Base-by-base conservation (phyloP, 2,329 filamentous ascomycete genomes). In the Herpotrichia juniperi region DNA sequence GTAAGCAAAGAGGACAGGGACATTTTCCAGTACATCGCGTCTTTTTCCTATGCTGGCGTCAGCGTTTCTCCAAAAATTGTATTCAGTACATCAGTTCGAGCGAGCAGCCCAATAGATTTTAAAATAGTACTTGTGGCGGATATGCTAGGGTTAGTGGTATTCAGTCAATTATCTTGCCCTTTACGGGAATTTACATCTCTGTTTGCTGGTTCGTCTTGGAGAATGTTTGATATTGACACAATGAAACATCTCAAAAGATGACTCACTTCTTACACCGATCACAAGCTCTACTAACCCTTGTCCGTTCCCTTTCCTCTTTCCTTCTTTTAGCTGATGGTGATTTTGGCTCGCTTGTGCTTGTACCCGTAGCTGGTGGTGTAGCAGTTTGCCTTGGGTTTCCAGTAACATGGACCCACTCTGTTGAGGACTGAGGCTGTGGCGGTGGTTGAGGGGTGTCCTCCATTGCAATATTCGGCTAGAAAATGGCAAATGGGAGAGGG, bases 231-330 rank as follows among this genome's bases (percentile, higher is more conserved):
- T n/a, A n/a, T n/a, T n/a, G n/a, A n/a, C n/a, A n/a, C n/a, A n/a
- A n/a, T n/a, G n/a, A n/a, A n/a, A n/a, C n/a, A n/a, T n/a, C n/a
- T n/a, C n/a, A n/a, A n/a, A n/a, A n/a, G n/a, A n/a, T n/a, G n/a
- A n/a, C 70, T 64, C 61, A 79, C 78, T 71, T 77, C 63, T 80
- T 80, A 64, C 78, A 81, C 48, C 73, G 67, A 63, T 80, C 78
- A 58, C 78, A 80, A 16, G 78, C 78, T 24, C 78, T 71, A 51
- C 75, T 80, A 44, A 79, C 78, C 45, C 77, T 72, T 19, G 71
- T 70, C 16, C 76, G 63, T 44, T 77, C 75, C 26, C 56, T 61
- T 1, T 67, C 68, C 39, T 73, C 68, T 53, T 64, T 71, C 37
- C 67, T 61, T 19, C 69, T 63, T 56, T 73, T 72, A 7, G 64